Base-by-base conservation (phyloP, 1,139 yeast genomes). In the Blastobotrys capitulatus region DNA sequence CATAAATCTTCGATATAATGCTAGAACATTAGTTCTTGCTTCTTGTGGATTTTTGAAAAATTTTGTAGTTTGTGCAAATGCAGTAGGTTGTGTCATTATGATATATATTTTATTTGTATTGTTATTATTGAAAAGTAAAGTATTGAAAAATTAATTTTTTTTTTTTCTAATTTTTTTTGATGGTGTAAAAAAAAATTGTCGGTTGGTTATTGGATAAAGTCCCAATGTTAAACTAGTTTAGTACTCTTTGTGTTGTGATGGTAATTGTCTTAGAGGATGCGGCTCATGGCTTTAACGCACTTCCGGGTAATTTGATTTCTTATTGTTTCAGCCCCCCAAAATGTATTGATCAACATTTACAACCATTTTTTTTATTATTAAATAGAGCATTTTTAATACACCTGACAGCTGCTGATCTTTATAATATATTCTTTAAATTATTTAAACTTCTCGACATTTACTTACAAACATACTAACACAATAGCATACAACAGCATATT, bases 21-120 rank as follows among this genome's bases (percentile, higher is more conserved):
- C 78, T 56, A 86, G 73, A 36, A 85, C 86, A 50, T 90, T 76
- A 57, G 66, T 66, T 59, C 82, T 75, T 71, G 86, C 75, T 52
- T 85, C 92, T 1, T 78, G 74, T 49, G 75, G 74, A 45, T 81
- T 73, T 57, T 78, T 76, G 48, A 89, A 78, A 62, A 82, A 78
- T 65, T 80, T 82, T 20, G 95, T 83, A 43, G 92, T 79, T 69
- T 84, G 87, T 16, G 96, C 95, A 69, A 84, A 85, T 59, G 86
- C 89, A 16, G 96, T 86, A 46, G 90, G 83, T 56, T 79, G 71
- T 35, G 86, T 83, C 72, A 82, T 80, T 78, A 73, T n/a, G n/a
- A n/a, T n/a, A n/a, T n/a, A n/a, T n/a, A n/a, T 75, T 48, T 36
- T 36, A 7, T 36, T 41, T 7, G 29, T 58, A 41, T 10, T 25